Conservation (phyloP, 305 asterid genomes). For the Fraxinus xanthoxyloides region DNA sequence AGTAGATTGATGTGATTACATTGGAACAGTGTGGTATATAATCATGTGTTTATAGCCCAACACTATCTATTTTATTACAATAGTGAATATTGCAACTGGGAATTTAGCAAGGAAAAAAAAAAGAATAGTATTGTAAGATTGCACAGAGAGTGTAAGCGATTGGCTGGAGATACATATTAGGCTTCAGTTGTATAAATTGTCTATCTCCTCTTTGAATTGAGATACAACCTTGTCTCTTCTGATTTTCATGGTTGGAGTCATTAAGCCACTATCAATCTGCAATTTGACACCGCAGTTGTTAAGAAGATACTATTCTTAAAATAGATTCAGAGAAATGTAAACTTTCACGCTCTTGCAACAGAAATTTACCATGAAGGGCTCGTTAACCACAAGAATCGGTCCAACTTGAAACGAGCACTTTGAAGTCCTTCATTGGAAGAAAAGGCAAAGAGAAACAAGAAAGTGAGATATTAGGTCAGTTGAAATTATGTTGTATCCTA, state of each 20-base stretch:
- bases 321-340: not conserved
- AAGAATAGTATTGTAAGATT: too few species aligned
- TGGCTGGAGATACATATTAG: too few species aligned
- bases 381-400: conserved; percentile 66
- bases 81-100: not conserved
- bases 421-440: conserved; percentile 56
- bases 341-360: not conserved
- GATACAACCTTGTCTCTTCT: conserved; percentile 69
- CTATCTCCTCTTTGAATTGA: conserved; percentile 62
- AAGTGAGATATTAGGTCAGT: not conserved
- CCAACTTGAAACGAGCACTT: conserved; percentile 84
- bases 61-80: not conserved
- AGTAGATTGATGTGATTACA: not conserved
- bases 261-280: conserved; percentile 81
- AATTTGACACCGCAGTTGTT: not conserved
- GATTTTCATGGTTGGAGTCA: conserved; percentile 96
- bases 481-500: not conserved
- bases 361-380: conserved; percentile 74
- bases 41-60: not conserved
- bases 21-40: not conserved
- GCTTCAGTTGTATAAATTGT: conserved; percentile 46
- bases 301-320: not conserved
- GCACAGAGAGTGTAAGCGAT: too few species aligned
- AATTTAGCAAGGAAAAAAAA: not conserved
- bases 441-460: conserved; percentile 2